Evolutionary conservation across 2,329 filamentous ascomycete species (phyloP), one percentile per base, ranked within the genome.

Genomic region (Cyphellophora europaea): DNA sequence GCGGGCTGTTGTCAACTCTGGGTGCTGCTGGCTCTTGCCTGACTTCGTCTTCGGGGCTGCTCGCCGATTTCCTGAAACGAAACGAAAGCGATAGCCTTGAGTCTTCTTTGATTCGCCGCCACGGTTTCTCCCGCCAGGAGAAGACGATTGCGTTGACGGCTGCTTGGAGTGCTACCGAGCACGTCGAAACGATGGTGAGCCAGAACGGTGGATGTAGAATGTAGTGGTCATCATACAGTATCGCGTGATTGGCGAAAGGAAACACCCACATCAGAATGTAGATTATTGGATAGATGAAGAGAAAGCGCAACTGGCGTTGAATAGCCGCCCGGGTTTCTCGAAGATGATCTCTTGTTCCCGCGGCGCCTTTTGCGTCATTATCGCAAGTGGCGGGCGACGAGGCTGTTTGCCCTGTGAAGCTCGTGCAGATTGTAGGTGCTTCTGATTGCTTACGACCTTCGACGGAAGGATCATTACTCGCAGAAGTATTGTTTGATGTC

Each of bases 261-360:
- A 82, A 59, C 3, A 81, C 58, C 83, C 83, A 89, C 45, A 84
- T 73, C 4, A 74, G 56, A 13, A 82, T 66, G 55, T 89, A 88
- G 3, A 82, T 70, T 12, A 79, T 53, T 0, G 83, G 83, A 53
- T 89, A 89, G 31, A 86, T 74, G 57, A 88, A 85, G 12, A 87
- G 66, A 18, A 81, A 70, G 19, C 79, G 72, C 2, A 87, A 66
- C 49, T 87, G 81, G 6, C 77, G 71, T 29, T 72, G 69, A 39
- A 83, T 77, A 38, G 70, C 72, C 11, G 68, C 61, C 10, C 75
- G 68, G 6, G 69, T 54, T 47, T 62, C 53, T 31, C 55, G 49
- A 2, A 50, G 33, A 10, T 41, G 44, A 21, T 49, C 47, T 11
- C 28, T 36, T 6, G 13, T 6, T 15, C 27, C 15, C 4, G 31